Base-by-base conservation (phyloP, 768 basidiomycete species). In the Mycena indigotica region DNA sequence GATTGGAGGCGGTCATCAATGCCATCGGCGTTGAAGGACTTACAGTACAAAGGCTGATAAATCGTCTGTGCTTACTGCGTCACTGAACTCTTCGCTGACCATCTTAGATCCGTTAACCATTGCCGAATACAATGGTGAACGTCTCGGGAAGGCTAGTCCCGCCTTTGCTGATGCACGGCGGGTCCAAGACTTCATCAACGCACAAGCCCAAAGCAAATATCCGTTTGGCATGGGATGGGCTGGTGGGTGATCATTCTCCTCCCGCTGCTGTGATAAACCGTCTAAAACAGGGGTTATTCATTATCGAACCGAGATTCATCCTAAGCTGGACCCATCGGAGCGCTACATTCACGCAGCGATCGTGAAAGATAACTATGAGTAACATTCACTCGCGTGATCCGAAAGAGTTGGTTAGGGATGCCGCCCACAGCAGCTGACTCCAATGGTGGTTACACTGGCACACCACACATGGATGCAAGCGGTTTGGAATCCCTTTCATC, bases 1-100 rank as follows among this genome's bases (percentile, higher is more conserved):
- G 26, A 21, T 45, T 55, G 2, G n/a, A 8, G 4, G 29, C 29
- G 10, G 58, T 50, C 1, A 24, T 60, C 5, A 5, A 45, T 2
- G 54, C 53, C 1, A 30, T 50, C 6, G 58, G 58, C 1, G 19
- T 53, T 2, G 28, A 28, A 2, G 51, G 45, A 3, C 15, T 60
- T 5, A 60, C 58, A 0, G 58, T 54, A 19, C 40, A 60, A n/a
- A 30, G 38, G 3, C n/a, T 60, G 0, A 41, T 55, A 6, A 52
- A 55, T 24, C 51, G 58, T 55, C 19, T 17, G 40, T 44, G 49
- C n/a, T n/a, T n/a, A n/a, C n/a, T n/a, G n/a, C n/a, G n/a, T n/a
- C n/a, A n/a, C n/a, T n/a, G n/a, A n/a, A n/a, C n/a, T n/a, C 26
- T n/a, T 19, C 21, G 28, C 5, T 51, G 10, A 12, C 16, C 50